phyloP scores from a whole-genome alignment of 2,329 filamentous ascomycete genomes.

The Akanthomyces uredinophilus region DNA sequence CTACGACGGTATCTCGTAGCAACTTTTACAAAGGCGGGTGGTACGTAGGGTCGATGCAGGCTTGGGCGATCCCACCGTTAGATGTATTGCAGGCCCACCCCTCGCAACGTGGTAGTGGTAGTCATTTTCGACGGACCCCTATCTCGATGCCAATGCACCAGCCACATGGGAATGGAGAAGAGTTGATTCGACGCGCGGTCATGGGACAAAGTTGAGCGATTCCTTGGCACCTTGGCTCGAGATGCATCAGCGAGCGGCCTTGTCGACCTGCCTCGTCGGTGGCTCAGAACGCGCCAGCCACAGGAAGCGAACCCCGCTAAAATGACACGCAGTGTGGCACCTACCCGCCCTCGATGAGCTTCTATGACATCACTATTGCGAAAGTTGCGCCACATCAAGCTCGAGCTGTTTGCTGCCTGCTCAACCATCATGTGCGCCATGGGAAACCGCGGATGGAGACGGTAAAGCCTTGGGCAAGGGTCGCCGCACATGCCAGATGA shows the following conservation, averaged over 20 bases:
- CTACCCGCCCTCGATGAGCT: background rate
- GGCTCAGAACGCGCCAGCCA: background rate
- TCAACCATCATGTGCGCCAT: background rate
- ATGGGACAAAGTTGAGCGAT: background rate
- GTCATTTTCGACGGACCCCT: background rate
- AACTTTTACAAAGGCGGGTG: too few relatives aligned
- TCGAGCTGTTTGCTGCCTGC: background rate
- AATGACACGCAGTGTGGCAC: background rate
- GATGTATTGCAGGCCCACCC: too few relatives aligned
- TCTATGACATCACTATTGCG: slow-evolving; percentile 11
- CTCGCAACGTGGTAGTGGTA: background rate
- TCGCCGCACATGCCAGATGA: slow-evolving; percentile 3
- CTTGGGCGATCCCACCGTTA: too few relatives aligned
- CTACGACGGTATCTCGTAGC: too few relatives aligned
- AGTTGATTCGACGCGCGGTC: background rate
- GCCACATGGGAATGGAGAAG: background rate
- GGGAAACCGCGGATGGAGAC: background rate
- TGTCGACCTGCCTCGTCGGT: background rate
- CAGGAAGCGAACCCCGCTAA: background rate
- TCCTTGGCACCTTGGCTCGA: slow-evolving; percentile 1
- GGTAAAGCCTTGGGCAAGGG: background rate
- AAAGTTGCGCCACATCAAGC: background rate
- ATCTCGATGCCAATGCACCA: background rate
- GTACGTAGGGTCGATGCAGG: too few relatives aligned
- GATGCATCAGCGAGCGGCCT: background rate